Percentiles rank a stretch among this genome's conserved stretches.
Evolutionary conservation across 345 rosid species (phyloP).

Genomic region (Passiflora organensis): DNA sequence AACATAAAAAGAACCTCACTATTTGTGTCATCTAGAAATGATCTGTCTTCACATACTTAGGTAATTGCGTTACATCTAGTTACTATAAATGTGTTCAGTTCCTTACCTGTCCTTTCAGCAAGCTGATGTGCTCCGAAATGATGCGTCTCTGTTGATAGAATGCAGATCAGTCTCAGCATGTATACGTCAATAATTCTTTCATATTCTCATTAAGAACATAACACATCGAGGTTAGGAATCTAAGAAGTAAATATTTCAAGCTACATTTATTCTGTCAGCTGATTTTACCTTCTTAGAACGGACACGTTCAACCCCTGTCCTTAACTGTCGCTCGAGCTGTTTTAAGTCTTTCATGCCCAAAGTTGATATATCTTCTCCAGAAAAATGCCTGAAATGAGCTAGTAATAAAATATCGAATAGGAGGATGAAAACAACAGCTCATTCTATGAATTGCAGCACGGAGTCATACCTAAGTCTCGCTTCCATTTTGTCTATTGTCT

Average conservation of each 20-base stretch:
- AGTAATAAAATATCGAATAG: neutral
- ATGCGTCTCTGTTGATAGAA: slow-evolving; percentile 32
- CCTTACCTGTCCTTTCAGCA: slow-evolving; percentile 40
- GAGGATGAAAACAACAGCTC: neutral
- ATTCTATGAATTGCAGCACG: neutral
- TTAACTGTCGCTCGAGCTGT: slow-evolving; percentile 46
- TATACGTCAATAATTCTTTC: too few species aligned
- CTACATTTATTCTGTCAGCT: too few species aligned
- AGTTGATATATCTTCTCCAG: slow-evolving; percentile 43
- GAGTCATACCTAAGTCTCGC: slow-evolving; percentile 37
- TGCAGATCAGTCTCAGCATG: neutral
- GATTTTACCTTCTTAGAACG: slow-evolving; percentile 41
- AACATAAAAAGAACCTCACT: too few species aligned
- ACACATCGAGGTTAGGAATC: neutral
- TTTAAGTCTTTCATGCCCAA: slow-evolving; percentile 46
- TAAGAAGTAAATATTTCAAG: neutral
- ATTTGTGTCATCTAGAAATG: too few species aligned
- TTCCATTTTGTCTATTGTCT: slow-evolving; percentile 34
- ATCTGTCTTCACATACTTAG: neutral
- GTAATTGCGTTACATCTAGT: neutral
- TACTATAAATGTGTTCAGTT: neutral
- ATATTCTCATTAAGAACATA: too few species aligned
- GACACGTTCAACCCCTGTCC: slow-evolving; percentile 43
- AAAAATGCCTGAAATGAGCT: slow-evolving; percentile 34
- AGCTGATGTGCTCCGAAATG: slow-evolving; percentile 33